Evolutionary conservation across 495 filamentous ascomycete species (phyloP).

Genomic region (Filosporella fistucella): DNA sequence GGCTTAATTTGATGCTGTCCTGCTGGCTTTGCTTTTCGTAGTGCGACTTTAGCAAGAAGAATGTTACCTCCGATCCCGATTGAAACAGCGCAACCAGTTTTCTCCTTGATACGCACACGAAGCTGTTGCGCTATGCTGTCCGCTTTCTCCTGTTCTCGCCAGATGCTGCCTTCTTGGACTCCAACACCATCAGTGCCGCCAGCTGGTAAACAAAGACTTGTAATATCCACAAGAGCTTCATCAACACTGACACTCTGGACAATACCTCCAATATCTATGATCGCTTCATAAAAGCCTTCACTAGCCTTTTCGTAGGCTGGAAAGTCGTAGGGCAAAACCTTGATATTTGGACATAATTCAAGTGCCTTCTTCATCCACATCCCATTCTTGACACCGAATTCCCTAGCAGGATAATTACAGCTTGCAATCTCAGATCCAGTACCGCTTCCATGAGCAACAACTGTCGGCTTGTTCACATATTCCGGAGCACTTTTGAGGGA

Average conservation of each 20-base stretch:
- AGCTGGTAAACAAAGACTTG: slow-evolving; percentile 56
- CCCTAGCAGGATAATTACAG: slow-evolving; percentile 89
- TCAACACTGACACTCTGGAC: slow-evolving; percentile 97
- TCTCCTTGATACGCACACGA: slow-evolving; percentile 62
- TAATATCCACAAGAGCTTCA: slow-evolving; percentile 83
- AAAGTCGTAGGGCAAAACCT: slow-evolving; percentile 89
- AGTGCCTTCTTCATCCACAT: slow-evolving; percentile 97
- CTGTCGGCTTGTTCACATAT: slow-evolving; percentile 75
- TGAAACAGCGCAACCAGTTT: slow-evolving; percentile 81
- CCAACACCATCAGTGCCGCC: slow-evolving; percentile 66
- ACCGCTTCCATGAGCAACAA: slow-evolving; percentile 81
- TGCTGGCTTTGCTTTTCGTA: slow-evolving; percentile 90
- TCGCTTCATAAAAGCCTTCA: slow-evolving; percentile 76
- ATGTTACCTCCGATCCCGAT: slow-evolving; percentile 95
- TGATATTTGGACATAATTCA: slow-evolving; percentile 78
- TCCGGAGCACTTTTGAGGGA: slow-evolving; percentile 75
- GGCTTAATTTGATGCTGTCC: slow-evolving; percentile 86
- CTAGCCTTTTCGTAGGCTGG: slow-evolving; percentile 92
- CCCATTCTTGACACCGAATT: slow-evolving; percentile 86
- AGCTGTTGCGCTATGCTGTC: slow-evolving; percentile 66
- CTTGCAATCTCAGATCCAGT: slow-evolving; percentile 92
- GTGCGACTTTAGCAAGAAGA: slow-evolving; percentile 81
- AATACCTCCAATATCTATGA: slow-evolving; percentile 71
- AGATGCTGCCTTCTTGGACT: slow-evolving; percentile 65
- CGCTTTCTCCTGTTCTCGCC: slow-evolving; percentile 77